Percentiles rank a stretch among this genome's conserved stretches.
phyloP scores from a whole-genome alignment of 148 eudicot species.

The Camellia japonica region DNA sequence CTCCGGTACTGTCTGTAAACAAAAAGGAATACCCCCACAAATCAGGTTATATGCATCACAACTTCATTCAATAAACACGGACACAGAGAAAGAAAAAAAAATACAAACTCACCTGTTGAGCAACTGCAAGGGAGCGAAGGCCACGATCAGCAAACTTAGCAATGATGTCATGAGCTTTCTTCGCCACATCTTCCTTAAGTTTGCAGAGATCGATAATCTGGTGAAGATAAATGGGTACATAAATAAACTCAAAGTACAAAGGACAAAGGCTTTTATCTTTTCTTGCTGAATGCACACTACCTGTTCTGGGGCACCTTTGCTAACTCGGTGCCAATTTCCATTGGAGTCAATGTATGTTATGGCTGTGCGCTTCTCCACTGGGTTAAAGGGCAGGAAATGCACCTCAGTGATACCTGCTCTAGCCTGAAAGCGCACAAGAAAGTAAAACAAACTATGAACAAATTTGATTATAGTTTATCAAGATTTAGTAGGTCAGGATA shows the following conservation, averaged over 20 bases:
- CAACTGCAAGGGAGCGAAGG: conserved; percentile 70
- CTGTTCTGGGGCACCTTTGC: conserved; percentile 95
- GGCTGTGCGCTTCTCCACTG: conserved; percentile 86
- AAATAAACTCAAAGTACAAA: neutral
- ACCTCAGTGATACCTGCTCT: conserved; percentile 84
- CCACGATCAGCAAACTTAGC: conserved; percentile 81
- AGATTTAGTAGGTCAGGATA: neutral
- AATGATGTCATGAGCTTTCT: conserved; percentile 54
- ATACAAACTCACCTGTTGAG: conserved; percentile 43
- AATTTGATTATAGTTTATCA: neutral
- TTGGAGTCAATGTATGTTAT: conserved; percentile 57
- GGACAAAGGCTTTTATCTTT: neutral
- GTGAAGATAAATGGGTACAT: neutral
- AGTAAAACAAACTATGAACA: neutral
- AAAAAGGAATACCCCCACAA: neutral
- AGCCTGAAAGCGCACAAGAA: conserved; percentile 37
- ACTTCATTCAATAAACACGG: neutral
- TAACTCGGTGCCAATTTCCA: conserved; percentile 74
- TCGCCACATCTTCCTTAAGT: conserved; percentile 37
- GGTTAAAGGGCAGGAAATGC: conserved; percentile 85
- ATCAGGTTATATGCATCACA: neutral
- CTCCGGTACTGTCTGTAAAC: conserved; percentile 52
- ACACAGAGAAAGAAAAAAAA: neutral
- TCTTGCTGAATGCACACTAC: conserved; percentile 21
- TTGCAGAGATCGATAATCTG: conserved; percentile 74